Percentiles rank a stretch among this genome's conserved stretches.
These are phyloP conservation scores for Magnaporthiopsis incrustans DNA, from an alignment of 2,329 filamentous ascomycete genomes.

Conservation along the genomic window DNA sequence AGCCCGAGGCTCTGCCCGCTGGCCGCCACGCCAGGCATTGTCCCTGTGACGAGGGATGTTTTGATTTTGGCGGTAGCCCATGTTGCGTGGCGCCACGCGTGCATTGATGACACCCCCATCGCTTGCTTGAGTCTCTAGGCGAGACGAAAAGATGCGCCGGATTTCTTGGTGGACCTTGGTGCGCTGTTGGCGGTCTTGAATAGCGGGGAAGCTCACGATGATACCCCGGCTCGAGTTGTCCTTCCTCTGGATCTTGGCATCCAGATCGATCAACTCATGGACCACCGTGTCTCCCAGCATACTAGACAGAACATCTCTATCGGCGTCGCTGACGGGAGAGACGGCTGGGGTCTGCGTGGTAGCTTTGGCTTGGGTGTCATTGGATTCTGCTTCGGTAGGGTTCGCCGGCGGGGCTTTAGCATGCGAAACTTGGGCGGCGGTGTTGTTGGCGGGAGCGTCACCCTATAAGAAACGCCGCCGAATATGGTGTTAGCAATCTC, in stretches of 20 bases:
- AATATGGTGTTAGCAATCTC: background rate
- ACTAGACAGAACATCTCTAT: slow-evolving; percentile 27
- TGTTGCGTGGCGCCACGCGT: slow-evolving; percentile 18
- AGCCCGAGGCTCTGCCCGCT: slow-evolving; percentile 21
- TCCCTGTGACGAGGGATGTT: slow-evolving; percentile 17
- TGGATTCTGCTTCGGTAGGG: background rate
- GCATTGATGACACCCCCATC: slow-evolving; percentile 55
- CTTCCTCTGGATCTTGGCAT: slow-evolving; percentile 25
- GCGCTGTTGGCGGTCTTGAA: slow-evolving; percentile 37
- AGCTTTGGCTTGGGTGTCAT: background rate
- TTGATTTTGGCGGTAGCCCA: slow-evolving; percentile 3
- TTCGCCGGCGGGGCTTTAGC: background rate
- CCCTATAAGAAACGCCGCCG: background rate
- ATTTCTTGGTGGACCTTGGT: slow-evolving; percentile 51
- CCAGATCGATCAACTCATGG: slow-evolving; percentile 32
- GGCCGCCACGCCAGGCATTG: slow-evolving; percentile 13
- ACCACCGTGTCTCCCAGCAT: slow-evolving; percentile 32
- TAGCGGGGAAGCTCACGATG: slow-evolving; percentile 30
- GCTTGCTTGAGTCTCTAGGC: slow-evolving; percentile 66
- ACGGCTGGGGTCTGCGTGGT: background rate
- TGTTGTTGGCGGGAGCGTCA: background rate
- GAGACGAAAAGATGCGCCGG: slow-evolving; percentile 70
- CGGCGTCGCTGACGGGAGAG: slow-evolving; percentile 16
- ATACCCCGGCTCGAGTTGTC: slow-evolving; percentile 19
- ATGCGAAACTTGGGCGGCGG: background rate